Conservation (phyloP, 2,329 filamentous ascomycete species). For the Calonectria crousiana region DNA sequence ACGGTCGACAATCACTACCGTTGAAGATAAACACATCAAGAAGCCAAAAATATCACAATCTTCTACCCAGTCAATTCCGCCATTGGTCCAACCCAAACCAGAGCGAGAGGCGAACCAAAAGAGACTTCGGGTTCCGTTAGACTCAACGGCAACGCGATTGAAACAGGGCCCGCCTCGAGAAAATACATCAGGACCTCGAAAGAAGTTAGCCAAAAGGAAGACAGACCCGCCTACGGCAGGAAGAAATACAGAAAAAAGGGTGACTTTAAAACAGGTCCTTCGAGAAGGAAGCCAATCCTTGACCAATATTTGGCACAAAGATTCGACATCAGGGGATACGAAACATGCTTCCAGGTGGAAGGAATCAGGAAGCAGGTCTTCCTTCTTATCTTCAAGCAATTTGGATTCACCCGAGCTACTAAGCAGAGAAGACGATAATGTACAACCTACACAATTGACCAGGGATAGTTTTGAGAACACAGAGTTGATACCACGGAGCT, state of each 20-base stretch:
- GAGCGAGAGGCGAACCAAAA: constrained; percentile 43
- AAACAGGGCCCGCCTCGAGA: constrained; percentile 42
- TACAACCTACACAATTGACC: constrained; percentile 15
- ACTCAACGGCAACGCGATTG: constrained; percentile 41
- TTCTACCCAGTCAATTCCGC: constrained; percentile 6
- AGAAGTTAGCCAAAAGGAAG: constrained; percentile 39
- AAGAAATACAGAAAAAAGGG: constrained; percentile 56
- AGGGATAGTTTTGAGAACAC: constrained; percentile 36
- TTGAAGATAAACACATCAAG: constrained; percentile 6
- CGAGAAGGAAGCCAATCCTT: constrained; percentile 62
- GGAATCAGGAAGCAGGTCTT: constrained; percentile 20
- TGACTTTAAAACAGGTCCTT: constrained; percentile 63
- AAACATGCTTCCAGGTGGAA: constrained; percentile 45
- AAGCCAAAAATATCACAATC: constrained; percentile 27
- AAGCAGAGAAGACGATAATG: constrained; percentile 12
- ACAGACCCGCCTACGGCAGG: constrained; percentile 27
- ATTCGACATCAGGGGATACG: constrained; percentile 47
- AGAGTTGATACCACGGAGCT: constrained; percentile 51
- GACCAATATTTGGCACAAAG: constrained; percentile 63
- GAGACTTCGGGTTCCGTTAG: constrained; percentile 35
- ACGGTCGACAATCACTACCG: background rate
- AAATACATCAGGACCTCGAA: constrained; percentile 18
- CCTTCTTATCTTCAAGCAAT: constrained; percentile 22
- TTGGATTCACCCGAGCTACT: constrained; percentile 21
- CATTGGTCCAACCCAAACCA: constrained; percentile 3